phyloP scores from a whole-genome alignment of 1,284 basidiomycete species.

The Xerocomus nothofagi region DNA sequence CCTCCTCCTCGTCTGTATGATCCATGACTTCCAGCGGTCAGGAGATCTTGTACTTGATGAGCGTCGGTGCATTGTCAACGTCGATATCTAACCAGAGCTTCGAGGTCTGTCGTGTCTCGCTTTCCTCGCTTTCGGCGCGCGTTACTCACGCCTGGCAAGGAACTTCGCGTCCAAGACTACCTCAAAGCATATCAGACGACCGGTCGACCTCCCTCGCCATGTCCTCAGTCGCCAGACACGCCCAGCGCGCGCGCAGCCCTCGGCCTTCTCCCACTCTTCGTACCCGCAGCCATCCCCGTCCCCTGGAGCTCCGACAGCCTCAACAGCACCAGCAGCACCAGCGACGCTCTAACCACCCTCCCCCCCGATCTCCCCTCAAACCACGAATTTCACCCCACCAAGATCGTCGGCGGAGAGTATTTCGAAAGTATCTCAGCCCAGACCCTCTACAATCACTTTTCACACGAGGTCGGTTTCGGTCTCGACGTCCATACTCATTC shows the following conservation, averaged over 20 bases:
- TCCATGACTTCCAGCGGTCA: slow-evolving; percentile 15
- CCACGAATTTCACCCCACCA: slow-evolving; percentile 34
- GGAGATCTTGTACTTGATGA: slow-evolving; percentile 31
- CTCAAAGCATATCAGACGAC: slow-evolving; percentile 36
- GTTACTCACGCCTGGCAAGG: slow-evolving; percentile 26
- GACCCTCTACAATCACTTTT: slow-evolving; percentile 33
- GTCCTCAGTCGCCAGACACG: slow-evolving; percentile 37
- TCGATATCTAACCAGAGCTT: slow-evolving; percentile 24
- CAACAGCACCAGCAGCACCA: not conserved
- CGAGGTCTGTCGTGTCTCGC: slow-evolving; percentile 23
- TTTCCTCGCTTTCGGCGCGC: not conserved
- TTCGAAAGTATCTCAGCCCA: slow-evolving; percentile 38
- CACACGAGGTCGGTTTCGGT: slow-evolving; percentile 37
- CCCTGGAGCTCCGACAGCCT: slow-evolving; percentile 3
- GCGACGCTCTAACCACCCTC: slow-evolving; percentile 3
- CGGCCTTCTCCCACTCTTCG: slow-evolving; percentile 39
- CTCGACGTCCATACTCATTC: not conserved
- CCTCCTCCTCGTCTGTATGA: too few species aligned
- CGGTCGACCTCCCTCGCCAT: slow-evolving; percentile 36
- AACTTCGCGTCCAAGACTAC: slow-evolving; percentile 41
- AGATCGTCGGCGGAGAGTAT: slow-evolving; percentile 13
- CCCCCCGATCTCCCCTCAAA: slow-evolving; percentile 26
- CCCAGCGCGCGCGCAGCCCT: slow-evolving; percentile 35
- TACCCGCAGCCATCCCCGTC: slow-evolving; percentile 30
- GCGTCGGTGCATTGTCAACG: slow-evolving; percentile 21